phyloP scores from a whole-genome alignment of 1,139 yeast species.

The Lodderomyces margitis region DNA sequence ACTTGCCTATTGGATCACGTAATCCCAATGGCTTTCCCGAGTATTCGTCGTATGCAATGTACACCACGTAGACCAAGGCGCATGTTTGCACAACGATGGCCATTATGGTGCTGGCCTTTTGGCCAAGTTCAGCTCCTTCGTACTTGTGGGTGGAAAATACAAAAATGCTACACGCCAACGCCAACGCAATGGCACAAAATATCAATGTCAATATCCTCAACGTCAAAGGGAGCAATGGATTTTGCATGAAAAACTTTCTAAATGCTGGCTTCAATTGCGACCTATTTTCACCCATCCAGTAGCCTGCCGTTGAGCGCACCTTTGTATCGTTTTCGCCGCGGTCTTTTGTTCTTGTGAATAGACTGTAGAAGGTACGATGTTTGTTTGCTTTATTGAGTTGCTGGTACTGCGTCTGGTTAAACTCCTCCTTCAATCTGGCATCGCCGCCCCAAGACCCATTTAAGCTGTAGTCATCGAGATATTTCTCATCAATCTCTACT shows the following conservation, averaged over 20 bases:
- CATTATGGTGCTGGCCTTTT: conserved; percentile 91
- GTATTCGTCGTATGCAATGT: conserved; percentile 88
- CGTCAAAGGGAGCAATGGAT: conserved; percentile 78
- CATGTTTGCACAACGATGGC: conserved; percentile 80
- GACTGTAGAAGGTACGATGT: conserved; percentile 6
- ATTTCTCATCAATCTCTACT: conserved; percentile 23
- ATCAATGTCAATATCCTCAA: conserved; percentile 67
- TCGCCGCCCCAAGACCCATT: conserved; percentile 69
- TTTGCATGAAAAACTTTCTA: conserved; percentile 59
- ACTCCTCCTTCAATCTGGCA: conserved; percentile 44
- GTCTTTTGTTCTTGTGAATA: conserved; percentile 8
- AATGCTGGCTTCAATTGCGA: conserved; percentile 65
- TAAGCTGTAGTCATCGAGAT: conserved; percentile 23
- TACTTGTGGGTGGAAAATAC: conserved; percentile 41
- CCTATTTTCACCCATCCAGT: conserved; percentile 68
- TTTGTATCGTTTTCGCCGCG: conserved; percentile 23
- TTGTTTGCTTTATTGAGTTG: conserved; percentile 9
- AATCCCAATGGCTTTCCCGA: conserved; percentile 88
- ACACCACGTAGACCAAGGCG: conserved; percentile 73
- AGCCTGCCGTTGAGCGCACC: conserved; percentile 57
- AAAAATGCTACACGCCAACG: conserved; percentile 64
- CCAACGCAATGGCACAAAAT: conserved; percentile 62
- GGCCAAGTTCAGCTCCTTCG: conserved; percentile 50
- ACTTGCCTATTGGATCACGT: conserved; percentile 77
- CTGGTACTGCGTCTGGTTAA: conserved; percentile 4